These are phyloP conservation scores for Zanthoxylum bungeanum DNA, from an alignment of 345 rosid genomes.

Conservation along the genomic window DNA sequence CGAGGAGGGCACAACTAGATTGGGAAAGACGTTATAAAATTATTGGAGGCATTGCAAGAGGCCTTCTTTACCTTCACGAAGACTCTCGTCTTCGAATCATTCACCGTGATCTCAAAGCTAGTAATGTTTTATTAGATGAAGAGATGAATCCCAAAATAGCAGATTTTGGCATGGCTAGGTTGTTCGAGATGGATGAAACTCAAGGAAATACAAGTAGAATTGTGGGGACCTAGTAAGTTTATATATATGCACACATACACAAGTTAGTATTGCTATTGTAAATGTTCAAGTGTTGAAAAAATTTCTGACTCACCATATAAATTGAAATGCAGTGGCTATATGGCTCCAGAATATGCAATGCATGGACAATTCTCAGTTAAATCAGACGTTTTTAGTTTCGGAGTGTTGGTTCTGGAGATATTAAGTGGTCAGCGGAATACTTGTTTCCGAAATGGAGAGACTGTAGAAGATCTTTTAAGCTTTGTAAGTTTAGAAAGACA, in stretches of 20 bases:
- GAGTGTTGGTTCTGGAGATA: constrained; percentile 42
- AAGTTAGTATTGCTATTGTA: neutral
- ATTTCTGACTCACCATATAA: neutral
- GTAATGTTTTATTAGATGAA: constrained; percentile 39
- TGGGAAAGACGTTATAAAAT: constrained; percentile 38
- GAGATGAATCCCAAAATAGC: constrained; percentile 45
- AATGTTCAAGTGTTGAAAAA: neutral
- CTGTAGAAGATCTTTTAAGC: constrained; percentile 26
- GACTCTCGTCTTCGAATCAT: constrained; percentile 39
- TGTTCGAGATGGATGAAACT: constrained; percentile 35
- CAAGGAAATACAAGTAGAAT: constrained; percentile 36
- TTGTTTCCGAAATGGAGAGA: constrained; percentile 10
- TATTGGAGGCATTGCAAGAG: constrained; percentile 41
- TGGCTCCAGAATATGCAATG: constrained; percentile 48
- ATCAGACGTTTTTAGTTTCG: constrained; percentile 45
- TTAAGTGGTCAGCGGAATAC: constrained; percentile 34
- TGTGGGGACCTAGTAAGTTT: constrained; percentile 43
- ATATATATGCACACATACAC: too few species aligned
- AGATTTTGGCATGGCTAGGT: constrained; percentile 50
- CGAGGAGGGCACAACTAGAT: constrained; percentile 10
- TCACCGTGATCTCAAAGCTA: constrained; percentile 45
- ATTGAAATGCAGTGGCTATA: constrained; percentile 29
- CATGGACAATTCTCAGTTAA: constrained; percentile 38
- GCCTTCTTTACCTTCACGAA: constrained; percentile 47
- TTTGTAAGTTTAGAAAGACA: constrained; percentile 16